Evolutionary conservation across 139 green algal species (phyloP).

Genomic region (Raphidocelis subcapitata): DNA sequence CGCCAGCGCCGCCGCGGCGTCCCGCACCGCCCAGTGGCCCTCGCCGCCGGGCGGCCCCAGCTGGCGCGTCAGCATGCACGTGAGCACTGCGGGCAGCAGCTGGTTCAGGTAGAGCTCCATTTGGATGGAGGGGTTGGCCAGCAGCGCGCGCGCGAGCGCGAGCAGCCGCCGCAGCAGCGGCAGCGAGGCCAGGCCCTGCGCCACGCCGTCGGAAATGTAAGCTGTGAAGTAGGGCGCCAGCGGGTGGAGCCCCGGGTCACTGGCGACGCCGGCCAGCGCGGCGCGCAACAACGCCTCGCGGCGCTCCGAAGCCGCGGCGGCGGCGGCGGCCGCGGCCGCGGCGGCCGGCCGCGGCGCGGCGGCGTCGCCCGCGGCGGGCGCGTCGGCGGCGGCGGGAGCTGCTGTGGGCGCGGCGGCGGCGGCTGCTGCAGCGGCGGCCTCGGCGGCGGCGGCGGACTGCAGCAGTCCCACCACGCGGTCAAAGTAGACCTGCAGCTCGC

Average conservation of each 20-base stretch:
- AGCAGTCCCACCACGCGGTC: constrained; percentile 43
- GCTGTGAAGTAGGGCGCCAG: constrained; percentile 85
- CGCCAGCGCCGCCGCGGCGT: constrained; percentile 52
- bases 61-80: constrained; percentile 66
- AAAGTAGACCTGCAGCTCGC: constrained; percentile 80
- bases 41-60: constrained; percentile 43
- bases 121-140: constrained; percentile 68
- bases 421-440: neutral
- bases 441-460: constrained; percentile 17
- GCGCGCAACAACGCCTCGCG: constrained; percentile 21
- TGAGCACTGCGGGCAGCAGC: constrained; percentile 81
- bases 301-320: too few species aligned
- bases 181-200: constrained; percentile 34
- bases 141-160: constrained; percentile 48
- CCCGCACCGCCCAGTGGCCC: constrained; percentile 58
- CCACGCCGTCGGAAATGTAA: constrained; percentile 68
- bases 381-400: too few species aligned
- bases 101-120: constrained; percentile 82
- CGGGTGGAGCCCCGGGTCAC: constrained; percentile 73
- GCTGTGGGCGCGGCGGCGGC: neutral
- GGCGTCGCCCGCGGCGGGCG: too few species aligned
- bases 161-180: constrained; percentile 28
- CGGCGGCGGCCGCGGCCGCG: neutral
- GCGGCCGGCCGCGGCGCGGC: neutral
- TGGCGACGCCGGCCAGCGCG: constrained; percentile 52